Evolutionary conservation across 371 early-diverging fungal species (phyloP), one percentile per base, ranked within the genome.

Genomic region (Apophysomyces sp.): DNA sequence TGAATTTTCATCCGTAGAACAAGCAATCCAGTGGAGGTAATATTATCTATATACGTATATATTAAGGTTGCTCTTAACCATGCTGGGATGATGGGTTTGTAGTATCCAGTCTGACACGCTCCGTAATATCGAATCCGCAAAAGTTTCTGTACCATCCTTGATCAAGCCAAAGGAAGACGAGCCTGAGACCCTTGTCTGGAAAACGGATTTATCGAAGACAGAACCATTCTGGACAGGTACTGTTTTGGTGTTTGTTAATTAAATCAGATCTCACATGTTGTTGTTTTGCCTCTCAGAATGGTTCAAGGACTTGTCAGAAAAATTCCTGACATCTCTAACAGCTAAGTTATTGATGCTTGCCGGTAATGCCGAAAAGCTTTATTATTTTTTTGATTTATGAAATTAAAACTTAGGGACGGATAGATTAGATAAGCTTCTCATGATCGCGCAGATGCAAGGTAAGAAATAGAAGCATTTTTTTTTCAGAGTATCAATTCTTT

Each of bases 391-490:
- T 16, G 4, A 0, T 7, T 44, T 44, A 9, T 7, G 21, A 39
- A 44, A 16, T 21, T 8, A 56, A 15, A 16, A 15, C 31, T 26
- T 37, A 78, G 86, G 92, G 1, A 90, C 96, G 0, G 96, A 97
- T 74, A 84, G 96, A 9, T 68, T 98, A 55, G 98, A 98, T 66
- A 95, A 91, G 62, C 80, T 91, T 12, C 81, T 98, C 57, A 93
- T 88, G 61, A 96, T 97, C 74, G 97, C 90, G 0, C 96, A 96
- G 71, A 98, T 98, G 97, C 98, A 98, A 77, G 92, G 95, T 73
- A 89, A 76, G 58, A 16, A 26, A 29, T 5, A 21, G 12, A 62
- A 65, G 1, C 28, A 30, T 34, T 13, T 3, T 3, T 4, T 5
- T 8, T 41, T 27, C 16, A 26, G 21, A 52, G 34, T n/a, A 12